phyloP scores from a whole-genome alignment of 2,329 filamentous ascomycete genomes.

The Beauveria bassiana region DNA sequence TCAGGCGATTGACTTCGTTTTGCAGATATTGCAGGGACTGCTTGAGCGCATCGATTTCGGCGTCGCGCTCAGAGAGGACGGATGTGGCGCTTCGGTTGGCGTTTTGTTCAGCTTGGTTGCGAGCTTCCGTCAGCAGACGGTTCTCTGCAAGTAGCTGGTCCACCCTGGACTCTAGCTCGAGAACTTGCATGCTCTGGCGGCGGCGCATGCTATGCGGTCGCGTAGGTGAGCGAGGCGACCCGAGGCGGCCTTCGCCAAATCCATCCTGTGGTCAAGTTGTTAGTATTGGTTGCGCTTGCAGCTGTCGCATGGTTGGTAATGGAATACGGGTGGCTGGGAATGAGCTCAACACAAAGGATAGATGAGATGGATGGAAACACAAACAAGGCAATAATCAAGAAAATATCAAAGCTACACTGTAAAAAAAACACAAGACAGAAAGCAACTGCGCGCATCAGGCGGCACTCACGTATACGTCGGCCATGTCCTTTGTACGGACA shows the following conservation, averaged over 20 bases:
- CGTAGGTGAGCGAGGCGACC: conserved; percentile 85
- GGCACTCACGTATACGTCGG: conserved; percentile 83
- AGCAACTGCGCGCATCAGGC: conserved; percentile 14
- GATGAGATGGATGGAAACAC: neutral
- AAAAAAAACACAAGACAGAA: conserved; percentile 8
- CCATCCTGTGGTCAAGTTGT: conserved; percentile 60
- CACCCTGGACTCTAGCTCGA: conserved; percentile 80
- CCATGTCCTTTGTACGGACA: conserved; percentile 76
- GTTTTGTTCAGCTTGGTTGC: conserved; percentile 58
- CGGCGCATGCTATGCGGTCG: conserved; percentile 93
- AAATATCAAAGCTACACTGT: neutral
- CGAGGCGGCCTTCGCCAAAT: conserved; percentile 78
- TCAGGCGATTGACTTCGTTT: conserved; percentile 71
- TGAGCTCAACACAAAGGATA: neutral
- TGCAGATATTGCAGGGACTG: conserved; percentile 73
- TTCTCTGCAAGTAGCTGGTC: conserved; percentile 85
- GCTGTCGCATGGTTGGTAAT: neutral
- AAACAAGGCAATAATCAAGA: neutral
- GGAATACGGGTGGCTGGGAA: conserved; percentile 5
- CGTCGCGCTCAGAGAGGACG: conserved; percentile 72
- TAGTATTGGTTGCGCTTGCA: conserved; percentile 10
- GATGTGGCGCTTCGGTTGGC: conserved; percentile 59
- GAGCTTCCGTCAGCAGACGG: conserved; percentile 65
- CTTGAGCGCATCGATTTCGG: conserved; percentile 76
- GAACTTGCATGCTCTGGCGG: conserved; percentile 92